phyloP scores from a whole-genome alignment of 2,329 filamentous ascomycete genomes.

The Tolypocladium amazonense region DNA sequence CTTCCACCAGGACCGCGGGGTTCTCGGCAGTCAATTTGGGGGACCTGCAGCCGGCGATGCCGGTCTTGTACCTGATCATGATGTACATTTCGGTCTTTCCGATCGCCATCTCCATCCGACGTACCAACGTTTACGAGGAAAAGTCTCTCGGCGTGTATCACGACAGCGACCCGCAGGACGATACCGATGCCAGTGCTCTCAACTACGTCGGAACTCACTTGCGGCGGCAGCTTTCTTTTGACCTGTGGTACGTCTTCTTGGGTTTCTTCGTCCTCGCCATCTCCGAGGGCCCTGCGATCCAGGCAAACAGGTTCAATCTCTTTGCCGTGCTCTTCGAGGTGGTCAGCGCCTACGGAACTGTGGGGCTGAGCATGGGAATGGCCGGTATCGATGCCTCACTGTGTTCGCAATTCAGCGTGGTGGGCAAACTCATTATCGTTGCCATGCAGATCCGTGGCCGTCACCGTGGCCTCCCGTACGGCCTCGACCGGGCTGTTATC shows the following conservation, averaged over 20 bases:
- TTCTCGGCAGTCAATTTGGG: slow-evolving; percentile 74
- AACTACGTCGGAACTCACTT: slow-evolving; percentile 89
- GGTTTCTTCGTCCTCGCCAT: slow-evolving; percentile 91
- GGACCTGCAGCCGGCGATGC: slow-evolving; percentile 76
- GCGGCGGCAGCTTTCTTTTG: slow-evolving; percentile 87
- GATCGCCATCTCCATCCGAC: slow-evolving; percentile 87
- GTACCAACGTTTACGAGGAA: slow-evolving; percentile 95
- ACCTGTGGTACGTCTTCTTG: slow-evolving; percentile 93
- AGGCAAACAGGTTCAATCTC: slow-evolving; percentile 52
- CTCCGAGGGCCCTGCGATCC: slow-evolving; percentile 64
- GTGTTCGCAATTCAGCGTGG: slow-evolving; percentile 64
- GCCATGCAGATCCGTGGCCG: slow-evolving; percentile 61
- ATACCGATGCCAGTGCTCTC: slow-evolving; percentile 45
- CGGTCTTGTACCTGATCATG: slow-evolving; percentile 94
- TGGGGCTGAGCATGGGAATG: slow-evolving; percentile 83
- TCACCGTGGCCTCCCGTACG: slow-evolving; percentile 58
- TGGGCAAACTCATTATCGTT: slow-evolving; percentile 61
- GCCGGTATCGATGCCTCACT: slow-evolving; percentile 67
- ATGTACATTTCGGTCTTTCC: slow-evolving; percentile 99
- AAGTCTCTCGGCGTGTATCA: slow-evolving; percentile 68
- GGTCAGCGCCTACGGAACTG: slow-evolving; percentile 86
- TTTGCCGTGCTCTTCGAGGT: slow-evolving; percentile 74
- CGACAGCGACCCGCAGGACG: slow-evolving; percentile 34
- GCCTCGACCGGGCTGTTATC: slow-evolving; percentile 50
- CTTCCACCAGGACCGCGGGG: slow-evolving; percentile 81